Base-by-base conservation (phyloP, 2,329 filamentous ascomycete species). In the Hypoxylon sp. region DNA sequence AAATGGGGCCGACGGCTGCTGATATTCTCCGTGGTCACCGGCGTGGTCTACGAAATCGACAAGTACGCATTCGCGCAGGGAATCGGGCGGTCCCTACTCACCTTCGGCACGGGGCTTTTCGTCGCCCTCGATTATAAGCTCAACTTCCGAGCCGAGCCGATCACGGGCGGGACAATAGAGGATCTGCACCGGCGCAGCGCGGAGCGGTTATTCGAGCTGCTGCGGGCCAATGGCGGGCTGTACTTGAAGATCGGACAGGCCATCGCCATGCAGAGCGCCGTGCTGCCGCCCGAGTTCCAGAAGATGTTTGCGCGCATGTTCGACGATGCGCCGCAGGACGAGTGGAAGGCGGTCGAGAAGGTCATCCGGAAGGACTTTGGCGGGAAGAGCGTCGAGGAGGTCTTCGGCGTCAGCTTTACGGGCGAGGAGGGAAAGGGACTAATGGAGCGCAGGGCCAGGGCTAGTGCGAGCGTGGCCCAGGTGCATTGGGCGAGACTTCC, bases 181-280 rank as follows among this genome's bases (percentile, higher is more conserved):
- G 92, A 94, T 65, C 82, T 98, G 56, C 96, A 99, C 81, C 84
- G 87, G 40, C 90, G 96, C 68, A 97, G 92, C 77, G 96, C 96
- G 0, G 89, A 94, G 82, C 87, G 93, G 27, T 83, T 98, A 40
- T 97, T 93, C 68, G 86, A 95, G 31, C 83, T 99, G 69, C 85
- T 98, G 72, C 88, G 93, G 27, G 84, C 88, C 61, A 99, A 99
- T 85, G 95, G 96, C 67, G 96, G 96, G 0, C 82, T 99, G 17
- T 99, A 98, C 78, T 85, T 98, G 77, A 99, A 99, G 86, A 98
- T 99, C 65, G 96, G 96, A 0, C 96, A 99, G 84, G 96, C 96
- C 3, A 95, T 99, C 73, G 96, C 95, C 13, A 98, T 98, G 96
- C 96, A 99, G 85, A 95, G 92, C 73, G 95, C 95, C 0, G 90